phyloP scores from a whole-genome alignment of 2,329 filamentous ascomycete genomes.

The Claviceps fusiformis region DNA sequence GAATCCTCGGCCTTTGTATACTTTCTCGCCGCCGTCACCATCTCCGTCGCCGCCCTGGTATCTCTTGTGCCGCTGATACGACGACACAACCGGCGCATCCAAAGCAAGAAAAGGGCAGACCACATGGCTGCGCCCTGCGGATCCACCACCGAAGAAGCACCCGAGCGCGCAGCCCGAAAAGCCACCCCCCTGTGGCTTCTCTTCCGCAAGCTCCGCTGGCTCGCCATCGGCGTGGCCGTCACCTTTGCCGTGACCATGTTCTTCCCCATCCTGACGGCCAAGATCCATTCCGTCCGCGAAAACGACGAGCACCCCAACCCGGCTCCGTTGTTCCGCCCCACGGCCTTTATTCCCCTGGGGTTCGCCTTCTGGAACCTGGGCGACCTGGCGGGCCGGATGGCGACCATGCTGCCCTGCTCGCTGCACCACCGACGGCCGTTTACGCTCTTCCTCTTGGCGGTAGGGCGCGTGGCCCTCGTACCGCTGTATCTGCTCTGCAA shows the following conservation, averaged over 20 bases:
- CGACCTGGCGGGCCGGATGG: conserved; percentile 64
- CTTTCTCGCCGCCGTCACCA: conserved; percentile 72
- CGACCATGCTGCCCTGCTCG: conserved; percentile 43
- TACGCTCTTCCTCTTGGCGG: conserved; percentile 51
- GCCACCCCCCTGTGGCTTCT: conserved; percentile 46
- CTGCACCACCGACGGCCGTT: conserved; percentile 46
- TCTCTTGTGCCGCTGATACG: conserved; percentile 63
- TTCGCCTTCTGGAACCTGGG: conserved; percentile 92
- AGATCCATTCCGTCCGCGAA: conserved; percentile 36
- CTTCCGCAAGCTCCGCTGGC: conserved; percentile 65
- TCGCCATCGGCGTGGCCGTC: conserved; percentile 62
- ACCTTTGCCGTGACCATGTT: conserved; percentile 84
- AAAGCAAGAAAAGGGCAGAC: conserved; percentile 29
- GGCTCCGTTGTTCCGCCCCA: conserved; percentile 49
- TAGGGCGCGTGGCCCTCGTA: conserved; percentile 56
- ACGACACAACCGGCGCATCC: conserved; percentile 40
- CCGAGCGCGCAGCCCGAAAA: conserved; percentile 35
- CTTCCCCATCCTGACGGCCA: conserved; percentile 80
- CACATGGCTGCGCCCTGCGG: conserved; percentile 35
- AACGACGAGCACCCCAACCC: conserved; percentile 26
- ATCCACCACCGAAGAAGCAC: conserved; percentile 35
- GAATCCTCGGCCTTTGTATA: conserved; percentile 66
- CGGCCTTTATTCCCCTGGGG: conserved; percentile 75
- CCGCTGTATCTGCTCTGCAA: conserved; percentile 89
- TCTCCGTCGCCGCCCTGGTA: conserved; percentile 56